Evolutionary conservation across 805 yeast species (phyloP).

Genomic region (Maudiozyma serrabonitensis): DNA sequence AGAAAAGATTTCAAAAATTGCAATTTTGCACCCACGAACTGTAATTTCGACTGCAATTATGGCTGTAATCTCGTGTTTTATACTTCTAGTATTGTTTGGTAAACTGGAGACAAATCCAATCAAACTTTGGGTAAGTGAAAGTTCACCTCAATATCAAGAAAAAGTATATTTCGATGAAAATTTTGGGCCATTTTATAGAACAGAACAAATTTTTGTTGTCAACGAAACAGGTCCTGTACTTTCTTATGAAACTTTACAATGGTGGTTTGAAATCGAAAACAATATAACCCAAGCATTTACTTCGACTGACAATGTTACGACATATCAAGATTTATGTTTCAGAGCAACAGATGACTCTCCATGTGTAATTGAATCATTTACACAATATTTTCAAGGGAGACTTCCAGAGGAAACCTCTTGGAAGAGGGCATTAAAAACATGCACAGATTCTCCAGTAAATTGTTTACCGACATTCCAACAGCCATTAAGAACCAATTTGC

Average conservation of each 20-base stretch:
- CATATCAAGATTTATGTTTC: constrained; percentile 64
- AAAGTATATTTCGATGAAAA: constrained; percentile 61
- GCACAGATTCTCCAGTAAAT: constrained; percentile 75
- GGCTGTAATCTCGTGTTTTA: constrained; percentile 18
- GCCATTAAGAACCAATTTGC: constrained; percentile 62
- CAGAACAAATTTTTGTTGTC: constrained; percentile 71
- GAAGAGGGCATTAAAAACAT: constrained; percentile 43
- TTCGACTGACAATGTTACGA: constrained; percentile 25
- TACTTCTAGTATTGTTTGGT: constrained; percentile 36
- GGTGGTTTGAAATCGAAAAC: constrained; percentile 84
- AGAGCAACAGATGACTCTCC: constrained; percentile 65
- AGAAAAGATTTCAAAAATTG: constrained; percentile 5
- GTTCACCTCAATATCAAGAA: constrained; percentile 58
- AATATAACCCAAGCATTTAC: constrained; percentile 32
- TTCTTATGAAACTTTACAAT: constrained; percentile 52
- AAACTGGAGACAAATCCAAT: constrained; percentile 72
- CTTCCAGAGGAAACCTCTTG: constrained; percentile 40
- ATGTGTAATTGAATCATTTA: constrained; percentile 79
- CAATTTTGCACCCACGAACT: not conserved
- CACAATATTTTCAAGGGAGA: constrained; percentile 76
- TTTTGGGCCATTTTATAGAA: constrained; percentile 88
- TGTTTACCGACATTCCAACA: constrained; percentile 89
- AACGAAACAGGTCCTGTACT: constrained; percentile 63
- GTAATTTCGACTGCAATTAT: not conserved
- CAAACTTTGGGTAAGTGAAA: constrained; percentile 81